These are phyloP conservation scores for Clitopilus hobsonii DNA, from an alignment of 768 basidiomycete genomes.

Conservation along the genomic window DNA sequence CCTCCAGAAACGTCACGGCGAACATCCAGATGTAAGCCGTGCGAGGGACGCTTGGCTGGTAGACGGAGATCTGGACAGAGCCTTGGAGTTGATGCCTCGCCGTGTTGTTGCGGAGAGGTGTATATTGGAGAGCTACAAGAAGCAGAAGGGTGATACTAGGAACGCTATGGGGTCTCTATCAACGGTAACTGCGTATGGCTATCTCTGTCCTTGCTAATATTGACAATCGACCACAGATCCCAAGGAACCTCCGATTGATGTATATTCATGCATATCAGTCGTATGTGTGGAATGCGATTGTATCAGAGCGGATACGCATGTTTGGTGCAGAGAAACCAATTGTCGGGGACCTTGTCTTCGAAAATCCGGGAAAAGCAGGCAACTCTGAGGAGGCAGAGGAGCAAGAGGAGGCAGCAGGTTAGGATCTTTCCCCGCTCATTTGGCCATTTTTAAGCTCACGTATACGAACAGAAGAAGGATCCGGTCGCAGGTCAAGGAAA, in stretches of 20 bases:
- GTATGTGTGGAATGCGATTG: slow-evolving; percentile 97
- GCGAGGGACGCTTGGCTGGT: slow-evolving; percentile 89
- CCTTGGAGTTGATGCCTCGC: slow-evolving; percentile 82
- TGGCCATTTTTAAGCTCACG: background rate
- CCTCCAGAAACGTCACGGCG: slow-evolving; percentile 79
- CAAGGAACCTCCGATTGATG: slow-evolving; percentile 91
- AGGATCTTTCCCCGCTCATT: background rate
- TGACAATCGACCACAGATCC: slow-evolving; percentile 57
- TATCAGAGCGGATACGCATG: slow-evolving; percentile 84
- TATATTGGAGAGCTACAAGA: slow-evolving; percentile 86
- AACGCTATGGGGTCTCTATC: slow-evolving; percentile 87
- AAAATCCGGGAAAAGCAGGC: slow-evolving; percentile 29
- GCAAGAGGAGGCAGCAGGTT: background rate
- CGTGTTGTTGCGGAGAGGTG: slow-evolving; percentile 92
- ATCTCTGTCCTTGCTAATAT: slow-evolving; percentile 1
- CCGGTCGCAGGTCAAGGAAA: slow-evolving; percentile 34
- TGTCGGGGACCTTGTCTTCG: slow-evolving; percentile 89
- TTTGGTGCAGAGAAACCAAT: slow-evolving; percentile 73
- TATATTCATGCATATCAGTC: slow-evolving; percentile 99
- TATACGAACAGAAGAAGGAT: slow-evolving; percentile 15
- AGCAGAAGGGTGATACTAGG: slow-evolving; percentile 69
- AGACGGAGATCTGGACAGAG: slow-evolving; percentile 74
- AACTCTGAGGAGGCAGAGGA: slow-evolving; percentile 18
- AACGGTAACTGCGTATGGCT: slow-evolving; percentile 43
- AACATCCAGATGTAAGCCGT: slow-evolving; percentile 84